Conservation (phyloP, 2,329 filamentous ascomycete genomes). For the Penicillium sp. region DNA sequence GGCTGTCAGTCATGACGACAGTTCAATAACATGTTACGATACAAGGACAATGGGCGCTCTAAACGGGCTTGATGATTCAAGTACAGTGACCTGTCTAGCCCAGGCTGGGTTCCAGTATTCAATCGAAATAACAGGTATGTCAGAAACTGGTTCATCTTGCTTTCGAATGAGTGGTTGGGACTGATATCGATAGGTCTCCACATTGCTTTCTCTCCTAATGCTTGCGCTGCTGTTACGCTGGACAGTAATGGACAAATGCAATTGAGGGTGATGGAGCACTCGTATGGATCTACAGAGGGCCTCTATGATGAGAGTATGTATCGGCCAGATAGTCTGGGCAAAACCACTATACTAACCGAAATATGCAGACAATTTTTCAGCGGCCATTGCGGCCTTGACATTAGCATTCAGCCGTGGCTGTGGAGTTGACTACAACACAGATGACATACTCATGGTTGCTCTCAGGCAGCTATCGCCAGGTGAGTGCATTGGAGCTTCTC, state of each 20-base stretch:
- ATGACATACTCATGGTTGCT: conserved; percentile 68
- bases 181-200: conserved; percentile 35
- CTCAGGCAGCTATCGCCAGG: conserved; percentile 51
- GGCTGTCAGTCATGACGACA: conserved; percentile 74
- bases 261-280: conserved; percentile 42
- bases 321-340: not conserved
- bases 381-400: conserved; percentile 62
- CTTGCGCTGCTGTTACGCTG: conserved; percentile 41
- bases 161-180: not conserved
- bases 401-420: conserved; percentile 52
- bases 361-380: conserved; percentile 42
- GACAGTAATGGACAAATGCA: conserved; percentile 42
- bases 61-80: conserved; percentile 62
- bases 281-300: conserved; percentile 38
- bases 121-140: conserved; percentile 63
- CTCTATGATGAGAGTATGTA: conserved; percentile 41
- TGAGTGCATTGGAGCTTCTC: conserved; percentile 34
- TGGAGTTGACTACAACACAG: conserved; percentile 54
- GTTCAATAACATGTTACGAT: conserved; percentile 77
- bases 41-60: conserved; percentile 69
- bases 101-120: conserved; percentile 76
- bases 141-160: not conserved
- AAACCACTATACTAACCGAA: conserved; percentile 1
- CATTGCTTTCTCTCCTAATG: conserved; percentile 46
- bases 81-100: conserved; percentile 66